Evolutionary conservation across 2,329 filamentous ascomycete genomes (phyloP).

Genomic region (Botrytis byssoidea): DNA sequence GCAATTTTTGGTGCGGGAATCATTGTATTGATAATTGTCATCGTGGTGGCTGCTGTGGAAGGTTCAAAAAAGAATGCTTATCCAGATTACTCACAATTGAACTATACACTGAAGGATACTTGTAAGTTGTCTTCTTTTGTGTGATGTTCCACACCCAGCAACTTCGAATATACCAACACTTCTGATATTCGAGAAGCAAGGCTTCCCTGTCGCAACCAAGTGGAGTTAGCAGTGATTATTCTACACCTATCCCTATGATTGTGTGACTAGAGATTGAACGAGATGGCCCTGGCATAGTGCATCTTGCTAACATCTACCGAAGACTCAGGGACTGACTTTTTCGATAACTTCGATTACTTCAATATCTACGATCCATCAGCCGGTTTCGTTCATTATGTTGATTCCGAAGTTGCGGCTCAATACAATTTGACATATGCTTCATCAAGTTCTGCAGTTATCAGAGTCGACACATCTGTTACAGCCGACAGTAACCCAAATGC

Average conservation of each 20-base stretch:
- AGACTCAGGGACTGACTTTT: constrained; percentile 44
- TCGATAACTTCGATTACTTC: constrained; percentile 48
- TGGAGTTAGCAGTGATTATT: background rate
- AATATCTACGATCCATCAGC: constrained; percentile 45
- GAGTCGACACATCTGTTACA: constrained; percentile 59
- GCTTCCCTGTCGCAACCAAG: background rate
- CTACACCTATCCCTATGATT: background rate
- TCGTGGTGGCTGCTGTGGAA: constrained; percentile 47
- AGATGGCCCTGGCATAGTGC: background rate
- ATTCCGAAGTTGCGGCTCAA: constrained; percentile 29
- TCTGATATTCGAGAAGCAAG: background rate
- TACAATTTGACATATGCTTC: constrained; percentile 64
- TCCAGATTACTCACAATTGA: constrained; percentile 44
- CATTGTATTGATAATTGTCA: constrained; percentile 46
- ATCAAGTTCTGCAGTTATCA: constrained; percentile 52
- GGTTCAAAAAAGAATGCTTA: constrained; percentile 43
- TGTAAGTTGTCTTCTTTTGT: constrained; percentile 34
- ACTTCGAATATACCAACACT: background rate
- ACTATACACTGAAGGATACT: constrained; percentile 44
- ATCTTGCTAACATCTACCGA: constrained; percentile 9
- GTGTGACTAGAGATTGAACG: background rate
- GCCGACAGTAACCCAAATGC: constrained; percentile 57
- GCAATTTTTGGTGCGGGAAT: constrained; percentile 42
- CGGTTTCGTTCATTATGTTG: constrained; percentile 49
- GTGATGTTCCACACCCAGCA: background rate